Evolutionary conservation across 2,329 filamentous ascomycete species (phyloP), one percentile per base, ranked within the genome.

Genomic region (Aspergillus neotritici): DNA sequence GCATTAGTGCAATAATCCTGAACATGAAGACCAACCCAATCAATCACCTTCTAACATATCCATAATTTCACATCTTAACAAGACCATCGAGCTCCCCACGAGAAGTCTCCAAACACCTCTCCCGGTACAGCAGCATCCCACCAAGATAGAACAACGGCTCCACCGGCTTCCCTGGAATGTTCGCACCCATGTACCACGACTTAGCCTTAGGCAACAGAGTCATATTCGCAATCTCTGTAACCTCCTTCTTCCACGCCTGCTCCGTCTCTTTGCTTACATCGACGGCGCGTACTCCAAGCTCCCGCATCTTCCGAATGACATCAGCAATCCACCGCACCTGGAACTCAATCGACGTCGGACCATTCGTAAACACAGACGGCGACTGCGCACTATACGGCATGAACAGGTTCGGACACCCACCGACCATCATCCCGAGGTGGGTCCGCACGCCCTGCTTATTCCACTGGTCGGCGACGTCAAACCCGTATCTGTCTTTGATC

Each of bases 121-220:
- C 21, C 2, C 21, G 21, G 7, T 25, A 25, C 7, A 25, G 21
- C 6, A 25, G 6, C 21, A 56, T 51, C 13, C 54, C 54, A 16
- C 51, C 52, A 2, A 56, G 35, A 41, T 53, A 56, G 7, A 53
- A 71, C 11, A 79, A 60, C 0, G 71, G 71, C 61, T 80, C 77
- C 4, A 66, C 63, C 0, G 65, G 52, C 62, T 80, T 80, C 0
- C 71, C 74, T 0, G 77, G 76, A 3, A 79, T 67, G 32, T 69
- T 78, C 0, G 69, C 70, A 1, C 78, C 77, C 69, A 78, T 77
- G 49, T 77, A 80, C 39, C 74, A 79, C 4, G 55, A 58, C 30
- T 57, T 44, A 2, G 56, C 44, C 35, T 51, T 47, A 1, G 50
- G 41, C n/a, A 47, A 48, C 10, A 56, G 30, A 3, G 52, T 55